Percentiles rank a stretch among this genome's conserved stretches.
phyloP scores from a whole-genome alignment of 495 filamentous ascomycete species.

The Bryoglossum gracile region DNA sequence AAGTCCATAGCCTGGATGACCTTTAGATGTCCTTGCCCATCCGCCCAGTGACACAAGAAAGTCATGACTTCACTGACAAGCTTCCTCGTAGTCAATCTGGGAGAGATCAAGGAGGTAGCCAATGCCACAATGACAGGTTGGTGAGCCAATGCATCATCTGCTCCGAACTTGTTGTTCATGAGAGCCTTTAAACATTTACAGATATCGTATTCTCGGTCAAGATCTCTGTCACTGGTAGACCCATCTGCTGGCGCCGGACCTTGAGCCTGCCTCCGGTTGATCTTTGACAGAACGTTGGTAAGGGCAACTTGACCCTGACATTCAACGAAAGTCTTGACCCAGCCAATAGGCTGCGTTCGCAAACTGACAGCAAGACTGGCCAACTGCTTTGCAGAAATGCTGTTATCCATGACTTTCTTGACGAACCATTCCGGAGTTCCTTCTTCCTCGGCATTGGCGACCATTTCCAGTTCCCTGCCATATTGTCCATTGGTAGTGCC shows the following conservation, averaged over 20 bases:
- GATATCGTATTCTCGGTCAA: constrained; percentile 95
- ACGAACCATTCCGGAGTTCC: constrained; percentile 98
- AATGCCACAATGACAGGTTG: constrained; percentile 84
- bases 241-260: constrained; percentile 63
- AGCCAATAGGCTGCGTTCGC: constrained; percentile 93
- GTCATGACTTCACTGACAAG: constrained; percentile 94
- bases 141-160: constrained; percentile 90
- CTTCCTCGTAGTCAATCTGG: constrained; percentile 85
- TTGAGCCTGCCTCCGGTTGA: constrained; percentile 76
- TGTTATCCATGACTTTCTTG: constrained; percentile 91
- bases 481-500: constrained; percentile 47
- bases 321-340: constrained; percentile 95
- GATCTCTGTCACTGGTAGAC: constrained; percentile 69
- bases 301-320: constrained; percentile 95
- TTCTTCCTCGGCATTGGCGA: constrained; percentile 79
- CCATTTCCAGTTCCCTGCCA: constrained; percentile 44
- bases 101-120: constrained; percentile 78
- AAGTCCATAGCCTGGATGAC: constrained; percentile 90
- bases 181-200: constrained; percentile 94
- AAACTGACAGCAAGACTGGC: constrained; percentile 88
- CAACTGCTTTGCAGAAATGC: constrained; percentile 82
- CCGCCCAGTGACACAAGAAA: constrained; percentile 93
- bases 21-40: constrained; percentile 89
- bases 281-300: constrained; percentile 86
- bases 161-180: constrained; percentile 99